Evolutionary conservation across 192 early-diverging fungal species (phyloP).

Genomic region (Backusella parvicylindrica): DNA sequence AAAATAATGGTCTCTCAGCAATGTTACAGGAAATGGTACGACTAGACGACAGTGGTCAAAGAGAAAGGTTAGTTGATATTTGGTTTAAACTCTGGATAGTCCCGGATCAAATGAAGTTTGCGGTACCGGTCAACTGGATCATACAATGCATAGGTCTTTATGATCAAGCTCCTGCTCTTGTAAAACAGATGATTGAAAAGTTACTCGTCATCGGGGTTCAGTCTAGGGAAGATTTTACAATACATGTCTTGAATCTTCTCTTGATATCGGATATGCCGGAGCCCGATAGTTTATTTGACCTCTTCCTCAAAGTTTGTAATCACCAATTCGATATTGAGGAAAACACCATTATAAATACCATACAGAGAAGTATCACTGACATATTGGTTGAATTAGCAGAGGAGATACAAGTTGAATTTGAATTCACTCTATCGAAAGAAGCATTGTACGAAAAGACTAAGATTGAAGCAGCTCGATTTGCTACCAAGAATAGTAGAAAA

Average conservation of each 20-base stretch:
- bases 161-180: slow-evolving; percentile 19
- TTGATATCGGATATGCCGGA: slow-evolving; percentile 22
- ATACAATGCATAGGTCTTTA: slow-evolving; percentile 21
- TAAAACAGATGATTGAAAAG: slow-evolving; percentile 23
- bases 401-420: slow-evolving; percentile 1
- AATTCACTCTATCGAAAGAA: neutral
- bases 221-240: neutral
- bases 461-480: neutral
- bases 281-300: slow-evolving; percentile 9
- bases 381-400: slow-evolving; percentile 6
- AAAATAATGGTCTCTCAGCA: slow-evolving; percentile 8
- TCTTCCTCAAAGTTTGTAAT: neutral
- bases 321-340: neutral
- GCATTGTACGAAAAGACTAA: neutral
- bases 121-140: slow-evolving; percentile 13
- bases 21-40: slow-evolving; percentile 19
- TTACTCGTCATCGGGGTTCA: slow-evolving; percentile 9
- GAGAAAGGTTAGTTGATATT: neutral
- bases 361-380: neutral
- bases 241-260: slow-evolving; percentile 10
- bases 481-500: neutral
- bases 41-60: neutral
- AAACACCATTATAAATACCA: neutral
- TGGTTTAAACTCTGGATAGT: slow-evolving; percentile 13
- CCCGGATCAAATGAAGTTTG: neutral